These are phyloP conservation scores for Ganoderma multipileum DNA, from an alignment of 1,284 basidiomycete genomes.

Conservation along the genomic window DNA sequence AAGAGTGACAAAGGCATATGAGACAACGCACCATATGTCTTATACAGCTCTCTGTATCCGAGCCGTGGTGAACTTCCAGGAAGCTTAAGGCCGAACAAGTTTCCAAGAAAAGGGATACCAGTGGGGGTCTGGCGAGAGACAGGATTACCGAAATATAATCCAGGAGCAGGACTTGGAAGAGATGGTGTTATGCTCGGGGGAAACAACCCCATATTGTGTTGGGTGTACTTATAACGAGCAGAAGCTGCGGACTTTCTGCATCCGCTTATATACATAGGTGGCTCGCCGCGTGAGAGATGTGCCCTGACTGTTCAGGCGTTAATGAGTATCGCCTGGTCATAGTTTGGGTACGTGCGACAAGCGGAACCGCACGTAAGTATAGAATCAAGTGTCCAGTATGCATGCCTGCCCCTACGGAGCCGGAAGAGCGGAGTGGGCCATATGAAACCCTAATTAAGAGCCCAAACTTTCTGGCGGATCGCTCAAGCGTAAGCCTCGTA, in stretches of 20 bases:
- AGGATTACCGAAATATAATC: neutral
- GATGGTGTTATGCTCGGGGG: neutral
- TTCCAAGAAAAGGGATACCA: conserved; percentile 2
- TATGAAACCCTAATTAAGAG: neutral
- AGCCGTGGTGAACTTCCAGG: conserved; percentile 1
- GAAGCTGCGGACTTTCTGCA: neutral
- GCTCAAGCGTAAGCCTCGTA: neutral
- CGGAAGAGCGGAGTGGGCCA: neutral
- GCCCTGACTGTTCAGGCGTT: neutral
- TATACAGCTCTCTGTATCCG: conserved; percentile 1
- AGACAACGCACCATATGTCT: conserved; percentile 2
- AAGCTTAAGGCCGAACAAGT: conserved; percentile 6
- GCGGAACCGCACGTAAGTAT: neutral
- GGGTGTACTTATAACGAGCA: neutral
- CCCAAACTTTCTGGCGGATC: neutral
- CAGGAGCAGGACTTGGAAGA: neutral
- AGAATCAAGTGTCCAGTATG: neutral
- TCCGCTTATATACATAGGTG: neutral
- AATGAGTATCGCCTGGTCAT: neutral
- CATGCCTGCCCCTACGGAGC: too few species aligned
- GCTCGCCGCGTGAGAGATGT: neutral
- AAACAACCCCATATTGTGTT: too few species aligned
- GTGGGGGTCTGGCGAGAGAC: neutral
- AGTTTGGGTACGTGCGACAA: neutral
- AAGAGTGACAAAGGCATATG: neutral